A percentile compares a stretch with the other conserved stretches of the same genome.
phyloP scores from a whole-genome alignment of 805 yeast genomes.

The Pichia heedii region DNA sequence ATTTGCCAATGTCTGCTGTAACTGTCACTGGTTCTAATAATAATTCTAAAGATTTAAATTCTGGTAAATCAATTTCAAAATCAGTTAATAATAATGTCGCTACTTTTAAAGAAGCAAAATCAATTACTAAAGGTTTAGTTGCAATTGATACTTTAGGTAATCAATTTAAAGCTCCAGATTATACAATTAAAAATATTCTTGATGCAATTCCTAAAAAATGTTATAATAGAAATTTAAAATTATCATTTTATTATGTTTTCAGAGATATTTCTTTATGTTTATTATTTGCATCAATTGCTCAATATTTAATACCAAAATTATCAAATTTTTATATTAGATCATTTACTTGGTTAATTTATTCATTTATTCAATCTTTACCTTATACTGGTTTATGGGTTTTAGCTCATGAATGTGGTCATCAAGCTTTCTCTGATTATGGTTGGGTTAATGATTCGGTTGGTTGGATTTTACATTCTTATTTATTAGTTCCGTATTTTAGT shows the following conservation, averaged over 20 bases:
- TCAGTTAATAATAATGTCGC: not conserved
- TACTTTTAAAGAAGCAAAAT: not conserved
- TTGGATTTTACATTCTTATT: slow-evolving; percentile 71
- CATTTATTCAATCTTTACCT: slow-evolving; percentile 50
- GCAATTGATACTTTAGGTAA: slow-evolving; percentile 57
- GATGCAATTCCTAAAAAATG: slow-evolving; percentile 66
- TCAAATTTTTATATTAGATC: slow-evolving; percentile 38
- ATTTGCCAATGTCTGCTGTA: slow-evolving; percentile 24
- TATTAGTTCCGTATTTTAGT: slow-evolving; percentile 78
- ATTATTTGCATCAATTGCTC: slow-evolving; percentile 44
- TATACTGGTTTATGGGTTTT: slow-evolving; percentile 77
- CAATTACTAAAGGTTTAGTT: slow-evolving; percentile 25
- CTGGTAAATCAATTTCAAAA: too few relatives aligned
- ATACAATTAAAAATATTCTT: slow-evolving; percentile 64
- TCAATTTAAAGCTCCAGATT: slow-evolving; percentile 65
- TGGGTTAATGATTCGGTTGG: slow-evolving; percentile 72
- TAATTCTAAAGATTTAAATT: too few relatives aligned
- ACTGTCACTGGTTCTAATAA: slow-evolving; percentile 22
- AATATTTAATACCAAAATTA: slow-evolving; percentile 43
- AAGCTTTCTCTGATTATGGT: slow-evolving; percentile 69
- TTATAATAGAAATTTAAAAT: slow-evolving; percentile 50
- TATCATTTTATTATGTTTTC: slow-evolving; percentile 55
- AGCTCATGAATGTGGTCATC: slow-evolving; percentile 91
- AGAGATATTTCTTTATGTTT: slow-evolving; percentile 50
- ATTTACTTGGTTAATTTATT: slow-evolving; percentile 49